Conservation (phyloP, 352 stramenopile species). For the Phytopythium chamaehyphon region DNA sequence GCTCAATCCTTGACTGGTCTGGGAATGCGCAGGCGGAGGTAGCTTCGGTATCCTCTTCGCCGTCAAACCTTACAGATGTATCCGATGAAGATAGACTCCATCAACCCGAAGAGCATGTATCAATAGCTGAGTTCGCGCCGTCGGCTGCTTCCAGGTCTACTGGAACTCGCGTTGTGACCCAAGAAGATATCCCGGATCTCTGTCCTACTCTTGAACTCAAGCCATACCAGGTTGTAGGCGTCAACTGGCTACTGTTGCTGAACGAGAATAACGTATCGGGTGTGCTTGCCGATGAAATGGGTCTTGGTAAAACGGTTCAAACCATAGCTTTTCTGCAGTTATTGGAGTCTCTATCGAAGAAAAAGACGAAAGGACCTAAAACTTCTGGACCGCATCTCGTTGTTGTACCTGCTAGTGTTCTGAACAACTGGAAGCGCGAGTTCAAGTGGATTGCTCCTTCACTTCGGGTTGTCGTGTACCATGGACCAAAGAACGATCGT, state of each 20-base stretch:
- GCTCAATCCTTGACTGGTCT: constrained; percentile 63
- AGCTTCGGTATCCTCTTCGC: background rate
- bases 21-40: constrained; percentile 24
- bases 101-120: constrained; percentile 45
- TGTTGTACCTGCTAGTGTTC: constrained; percentile 90
- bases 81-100: constrained; percentile 37
- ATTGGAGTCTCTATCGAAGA: constrained; percentile 43
- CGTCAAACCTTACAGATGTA: constrained; percentile 19
- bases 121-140: constrained; percentile 41
- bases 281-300: constrained; percentile 89
- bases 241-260: constrained; percentile 81
- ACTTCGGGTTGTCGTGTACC: constrained; percentile 85
- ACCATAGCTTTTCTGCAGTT: constrained; percentile 77
- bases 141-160: constrained; percentile 7
- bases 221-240: constrained; percentile 79
- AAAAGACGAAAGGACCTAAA: constrained; percentile 15
- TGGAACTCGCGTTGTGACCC: constrained; percentile 48
- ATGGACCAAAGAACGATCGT: constrained; percentile 64
- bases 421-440: constrained; percentile 93
- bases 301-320: constrained; percentile 92
- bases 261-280: constrained; percentile 77
- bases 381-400: constrained; percentile 82
- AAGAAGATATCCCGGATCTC: constrained; percentile 67
- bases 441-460: constrained; percentile 90
- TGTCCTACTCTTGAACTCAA: constrained; percentile 72